Conservation (phyloP, 1,139 yeast genomes). For the Yamadazyma triangularis region DNA sequence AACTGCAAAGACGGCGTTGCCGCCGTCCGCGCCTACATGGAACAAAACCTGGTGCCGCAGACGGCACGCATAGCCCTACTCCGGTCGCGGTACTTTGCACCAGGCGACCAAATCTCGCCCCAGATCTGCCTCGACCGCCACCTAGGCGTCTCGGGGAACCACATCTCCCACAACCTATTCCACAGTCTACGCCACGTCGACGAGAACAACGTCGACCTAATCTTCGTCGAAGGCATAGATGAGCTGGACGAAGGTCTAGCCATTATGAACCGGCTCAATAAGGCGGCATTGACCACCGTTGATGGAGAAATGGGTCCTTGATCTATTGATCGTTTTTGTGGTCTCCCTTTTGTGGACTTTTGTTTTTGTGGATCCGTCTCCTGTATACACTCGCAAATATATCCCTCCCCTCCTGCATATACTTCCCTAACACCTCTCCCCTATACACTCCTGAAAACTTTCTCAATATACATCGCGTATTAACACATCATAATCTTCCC, state of each 20-base stretch:
- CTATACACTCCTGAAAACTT: too few species aligned
- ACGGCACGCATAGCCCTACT: conserved; percentile 44
- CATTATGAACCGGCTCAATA: conserved; percentile 82
- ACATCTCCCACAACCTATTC: conserved; percentile 73
- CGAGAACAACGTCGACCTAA: conserved; percentile 53
- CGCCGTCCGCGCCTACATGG: conserved; percentile 25
- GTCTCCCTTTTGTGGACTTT: too few species aligned
- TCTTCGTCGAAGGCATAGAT: conserved; percentile 71
- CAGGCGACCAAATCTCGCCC: conserved; percentile 16
- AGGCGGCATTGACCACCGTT: conserved; percentile 56
- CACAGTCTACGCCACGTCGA: conserved; percentile 70
- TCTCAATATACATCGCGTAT: too few species aligned
- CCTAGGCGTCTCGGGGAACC: conserved; percentile 55
- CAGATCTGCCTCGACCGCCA: conserved; percentile 33
- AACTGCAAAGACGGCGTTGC: conserved; percentile 43
- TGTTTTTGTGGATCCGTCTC: too few species aligned
- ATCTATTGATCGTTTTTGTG: too few species aligned
- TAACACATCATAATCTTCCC: too few species aligned
- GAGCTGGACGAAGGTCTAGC: conserved; percentile 83
- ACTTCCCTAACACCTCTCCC: too few species aligned
- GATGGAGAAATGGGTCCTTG: too few species aligned
- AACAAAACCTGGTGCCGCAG: conserved; percentile 11
- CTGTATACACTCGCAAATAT: too few species aligned
- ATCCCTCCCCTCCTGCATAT: too few species aligned
- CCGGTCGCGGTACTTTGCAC: conserved; percentile 30